These are phyloP conservation scores for Salvia splendens DNA, from an alignment of 257 asterid genomes.

Conservation along the genomic window DNA sequence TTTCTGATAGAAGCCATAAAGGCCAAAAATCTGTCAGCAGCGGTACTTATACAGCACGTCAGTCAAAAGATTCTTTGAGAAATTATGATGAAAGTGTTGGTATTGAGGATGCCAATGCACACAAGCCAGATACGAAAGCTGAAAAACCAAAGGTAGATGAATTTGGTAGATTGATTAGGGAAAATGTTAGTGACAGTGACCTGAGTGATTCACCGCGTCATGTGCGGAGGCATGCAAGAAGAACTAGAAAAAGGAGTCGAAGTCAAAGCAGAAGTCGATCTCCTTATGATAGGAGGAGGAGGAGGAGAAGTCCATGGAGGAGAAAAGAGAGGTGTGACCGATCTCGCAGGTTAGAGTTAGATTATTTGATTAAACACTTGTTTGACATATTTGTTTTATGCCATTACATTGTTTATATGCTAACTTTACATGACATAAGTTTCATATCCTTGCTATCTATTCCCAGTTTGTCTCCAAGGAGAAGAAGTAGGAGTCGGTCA, in stretches of 20 bases:
- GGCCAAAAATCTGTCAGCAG: constrained; percentile 37
- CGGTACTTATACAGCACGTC: constrained; percentile 27
- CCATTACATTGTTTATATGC: constrained; percentile 18
- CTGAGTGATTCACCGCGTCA: constrained; percentile 58
- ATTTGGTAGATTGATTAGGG: constrained; percentile 89
- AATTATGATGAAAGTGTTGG: constrained; percentile 30
- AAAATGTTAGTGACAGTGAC: constrained; percentile 79
- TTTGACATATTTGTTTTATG: constrained; percentile 2
- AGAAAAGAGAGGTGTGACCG: constrained; percentile 66
- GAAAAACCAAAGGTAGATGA: constrained; percentile 60
- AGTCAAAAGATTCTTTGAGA: constrained; percentile 30
- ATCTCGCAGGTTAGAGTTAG: constrained; percentile 70
- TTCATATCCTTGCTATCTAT: constrained; percentile 29
- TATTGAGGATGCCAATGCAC: constrained; percentile 34
- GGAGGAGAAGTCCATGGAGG: constrained; percentile 74
- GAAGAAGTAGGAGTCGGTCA: constrained; percentile 76
- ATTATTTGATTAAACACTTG: background rate
- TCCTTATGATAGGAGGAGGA: constrained; percentile 71
- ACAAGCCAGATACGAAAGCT: constrained; percentile 39
- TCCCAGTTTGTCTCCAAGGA: constrained; percentile 76
- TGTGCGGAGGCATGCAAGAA: constrained; percentile 51
- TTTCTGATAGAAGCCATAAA: constrained; percentile 32
- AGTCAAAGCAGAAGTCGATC: constrained; percentile 83
- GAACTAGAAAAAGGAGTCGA: constrained; percentile 57
- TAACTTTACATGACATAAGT: constrained; percentile 19